Evolutionary conservation across 164 flowering plant species (phyloP), one percentile per base, ranked within the genome.

Genomic region (Tetracentron sinense): DNA sequence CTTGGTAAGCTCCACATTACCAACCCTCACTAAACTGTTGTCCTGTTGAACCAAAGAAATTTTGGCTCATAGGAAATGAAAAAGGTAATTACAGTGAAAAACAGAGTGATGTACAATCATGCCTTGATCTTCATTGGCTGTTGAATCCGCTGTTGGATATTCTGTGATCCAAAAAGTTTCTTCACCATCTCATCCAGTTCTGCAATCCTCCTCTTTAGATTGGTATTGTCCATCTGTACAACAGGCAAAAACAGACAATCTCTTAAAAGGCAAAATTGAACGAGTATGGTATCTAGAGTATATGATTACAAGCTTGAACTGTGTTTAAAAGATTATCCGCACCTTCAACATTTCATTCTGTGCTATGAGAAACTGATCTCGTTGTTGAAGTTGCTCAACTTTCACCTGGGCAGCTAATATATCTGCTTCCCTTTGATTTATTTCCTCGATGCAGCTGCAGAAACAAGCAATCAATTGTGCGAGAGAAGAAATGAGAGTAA

Each of bases 301-400:
- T 21, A 61, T 53, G 6, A 15, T 22, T 26, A 57, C 56, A 57
- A 65, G 48, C 16, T 52, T n/a, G 21, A 54, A 74, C 38, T 21
- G 7, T 2, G 16, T 17, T 61, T 11, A 26, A 25, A 62, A 27
- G 38, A 67, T 61, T 11, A 16, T 29, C 4, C 56, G 48, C 53
- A 87, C 97, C 96, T 89, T 84, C 69, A 91, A 67, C 90, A 89
- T 82, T 64, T 84, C 89, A 73, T 89, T 91, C 68, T 91, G 90
- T 30, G 88, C 85, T 23, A 78, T 68, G 44, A 89, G 83, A 65
- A 85, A 73, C 69, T 84, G 90, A 66, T 83, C 86, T 30, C 88
- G 83, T 58, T 84, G 82, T 55, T 71, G 72, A 61, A 87, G 79
- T 69, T 87, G 87, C 70, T 81, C 85, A 27, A 82, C 42, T 22